Base-by-base conservation (phyloP, 2,329 filamentous ascomycete genomes). In the Teratosphaeria gauchensis region DNA sequence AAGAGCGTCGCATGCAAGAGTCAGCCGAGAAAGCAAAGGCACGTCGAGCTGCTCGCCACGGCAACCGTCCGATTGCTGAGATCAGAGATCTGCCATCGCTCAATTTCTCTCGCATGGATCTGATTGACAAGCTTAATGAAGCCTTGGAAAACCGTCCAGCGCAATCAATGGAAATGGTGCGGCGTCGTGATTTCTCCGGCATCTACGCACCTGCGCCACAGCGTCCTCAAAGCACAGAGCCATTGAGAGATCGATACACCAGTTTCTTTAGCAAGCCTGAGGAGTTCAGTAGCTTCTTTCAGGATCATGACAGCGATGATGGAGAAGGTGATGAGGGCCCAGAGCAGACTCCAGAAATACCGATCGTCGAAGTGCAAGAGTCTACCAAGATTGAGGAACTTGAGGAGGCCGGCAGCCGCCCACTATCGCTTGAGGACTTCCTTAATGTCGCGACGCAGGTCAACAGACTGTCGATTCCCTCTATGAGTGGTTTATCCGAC, bases 61-160 rank as follows among this genome's bases (percentile, higher is more conserved):
- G 67, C 59, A 68, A 69, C 57, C 61, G 68, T 16, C 62, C 72
- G 12, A 63, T 75, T 3, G 69, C 64, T 14, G 73, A 76, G 51
- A 71, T 70, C 48, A 70, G 73, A 57, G 71, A 74, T 14, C 69
- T 80, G 32, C 77, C 77, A 14, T 77, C 75, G 7, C 70, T 80
- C 60, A 75, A 78, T 60, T 79, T 80, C 68, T 79, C 77, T 59
- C 71, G 71, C 7, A 74, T 75, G 64, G 72, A 79, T 62, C 65
- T 80, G 53, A 71, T 78, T 56, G 73, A 75, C 48, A 77, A 74
- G 64, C 63, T 79, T 32, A 75, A 76, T 33, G 75, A 77, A 48
- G 76, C 73, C 19, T 64, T 78, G 24, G 75, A 75, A 14, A 63
- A 72, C 28, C 72, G 71, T 8, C 63, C 69, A 6, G 71, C 71